phyloP scores from a whole-genome alignment of 2,329 filamentous ascomycete species.

The Aspergillus niger region DNA sequence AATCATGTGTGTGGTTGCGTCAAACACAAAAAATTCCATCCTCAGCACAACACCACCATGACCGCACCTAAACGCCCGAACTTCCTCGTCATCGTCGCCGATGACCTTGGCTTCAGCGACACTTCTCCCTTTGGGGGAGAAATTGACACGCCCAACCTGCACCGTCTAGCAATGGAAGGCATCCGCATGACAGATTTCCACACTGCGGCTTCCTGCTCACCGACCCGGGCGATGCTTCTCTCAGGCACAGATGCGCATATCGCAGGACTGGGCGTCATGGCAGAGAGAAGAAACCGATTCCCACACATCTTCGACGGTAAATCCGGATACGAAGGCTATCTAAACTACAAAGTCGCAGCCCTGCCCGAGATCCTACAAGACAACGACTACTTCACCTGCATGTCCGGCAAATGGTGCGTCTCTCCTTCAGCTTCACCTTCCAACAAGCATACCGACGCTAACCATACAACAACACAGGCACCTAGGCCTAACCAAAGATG shows the following conservation, averaged over 20 bases:
- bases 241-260: constrained; percentile 39
- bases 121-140: constrained; percentile 57
- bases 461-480: constrained; percentile 29
- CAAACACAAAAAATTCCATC: not conserved
- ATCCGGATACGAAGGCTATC: constrained; percentile 40
- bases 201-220: constrained; percentile 60
- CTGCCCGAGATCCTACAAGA: constrained; percentile 39
- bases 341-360: constrained; percentile 37
- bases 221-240: constrained; percentile 39
- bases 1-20: not conserved
- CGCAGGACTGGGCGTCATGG: constrained; percentile 35
- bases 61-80: constrained; percentile 24
- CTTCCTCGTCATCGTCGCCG: constrained; percentile 32
- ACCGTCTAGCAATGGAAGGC: constrained; percentile 46
- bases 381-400: constrained; percentile 37
- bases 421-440: not conserved
- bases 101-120: constrained; percentile 57
- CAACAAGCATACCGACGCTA: not conserved
- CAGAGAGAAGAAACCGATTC: constrained; percentile 25
- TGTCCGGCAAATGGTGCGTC: constrained; percentile 36
- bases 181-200: constrained; percentile 62
- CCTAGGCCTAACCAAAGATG: constrained; percentile 32
- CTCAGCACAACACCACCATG: not conserved
- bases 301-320: constrained; percentile 25
- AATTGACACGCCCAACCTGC: constrained; percentile 58